These are phyloP conservation scores for Claviceps quebecensis DNA, from an alignment of 2,329 filamentous ascomycete species.

Conservation along the genomic window DNA sequence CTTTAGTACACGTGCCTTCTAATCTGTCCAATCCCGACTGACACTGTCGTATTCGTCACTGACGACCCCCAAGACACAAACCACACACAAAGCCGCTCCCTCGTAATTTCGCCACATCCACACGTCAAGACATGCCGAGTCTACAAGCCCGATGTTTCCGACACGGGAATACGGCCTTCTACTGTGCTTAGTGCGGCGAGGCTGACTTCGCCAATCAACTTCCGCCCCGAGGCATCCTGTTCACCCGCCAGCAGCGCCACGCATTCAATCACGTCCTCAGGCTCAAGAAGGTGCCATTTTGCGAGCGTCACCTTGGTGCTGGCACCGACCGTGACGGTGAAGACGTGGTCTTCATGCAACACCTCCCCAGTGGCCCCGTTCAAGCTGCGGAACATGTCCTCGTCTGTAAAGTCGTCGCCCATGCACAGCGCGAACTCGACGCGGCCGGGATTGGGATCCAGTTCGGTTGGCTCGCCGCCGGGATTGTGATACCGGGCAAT, in stretches of 20 bases:
- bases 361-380: conserved; percentile 41
- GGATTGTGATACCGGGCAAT: conserved; percentile 55
- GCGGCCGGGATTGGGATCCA: conserved; percentile 30
- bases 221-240: conserved; percentile 22
- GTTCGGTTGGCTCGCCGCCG: conserved; percentile 29
- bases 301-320: conserved; percentile 87
- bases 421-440: conserved; percentile 82
- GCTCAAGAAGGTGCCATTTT: conserved; percentile 79
- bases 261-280: conserved; percentile 69
- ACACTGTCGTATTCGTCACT: too few relatives aligned
- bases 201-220: conserved; percentile 37
- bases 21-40: too few relatives aligned
- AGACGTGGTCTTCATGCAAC: conserved; percentile 51
- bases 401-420: conserved; percentile 93
- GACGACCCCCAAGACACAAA: too few relatives aligned
- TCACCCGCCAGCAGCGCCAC: conserved; percentile 41
- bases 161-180: conserved; percentile 33
- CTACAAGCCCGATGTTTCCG: neutral
- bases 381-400: conserved; percentile 88
- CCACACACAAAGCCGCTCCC: neutral
- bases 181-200: conserved; percentile 39
- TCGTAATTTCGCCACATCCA: neutral
- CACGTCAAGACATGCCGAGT: neutral
- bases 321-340: conserved; percentile 82
- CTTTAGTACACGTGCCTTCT: too few relatives aligned